Base-by-base conservation (phyloP, 2,329 filamentous ascomycete genomes). In the Penicillium oxalicum region DNA sequence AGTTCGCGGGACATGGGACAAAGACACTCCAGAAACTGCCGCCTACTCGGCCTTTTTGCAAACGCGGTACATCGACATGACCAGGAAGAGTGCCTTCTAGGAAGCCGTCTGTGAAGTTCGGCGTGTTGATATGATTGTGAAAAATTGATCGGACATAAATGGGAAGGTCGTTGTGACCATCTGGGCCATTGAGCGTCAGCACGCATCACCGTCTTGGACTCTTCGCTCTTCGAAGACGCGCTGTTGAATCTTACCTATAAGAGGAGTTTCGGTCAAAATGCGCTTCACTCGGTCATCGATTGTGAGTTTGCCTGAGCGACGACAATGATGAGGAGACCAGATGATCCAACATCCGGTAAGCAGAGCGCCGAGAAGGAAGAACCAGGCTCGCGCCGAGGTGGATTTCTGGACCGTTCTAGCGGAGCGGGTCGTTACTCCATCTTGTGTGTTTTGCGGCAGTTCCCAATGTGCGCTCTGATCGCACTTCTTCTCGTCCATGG, bases 1-100 rank as follows among this genome's bases (percentile, higher is more conserved):
- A 82, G 60, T 91, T 82, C 9, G 69, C 67, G 0, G 91, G 90
- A 62, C 91, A 96, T 0, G 81, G 80, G 36, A 86, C 82, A 61
- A 78, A 97, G 8, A 93, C 88, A 64, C 86, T 91, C 91, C 91
- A 96, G 66, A 96, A 96, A n/a, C 87, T 84, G 47, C 90, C 91
- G 35, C 90, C 90, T 4, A 68, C 61, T 28, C 59, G 58, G 53
- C 91, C 90, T 43, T 80, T 69, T 33, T 79, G 76, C 41, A 95
- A 76, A 4, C 91, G 82, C 1, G 86, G 83, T 7, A 95, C 72
- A 66, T 97, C 91, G 45, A 93, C 85, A 57, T 97, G 87, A 3
- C 76, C 76, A 0, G 67, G 62, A 44, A 95, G 70, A 0, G 79
- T 80, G 29, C 87, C 88, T 24, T 86, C 72, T 55, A 84, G 79